Evolutionary conservation across 176 grass and related monocot genomes (phyloP).

Genomic region (Juncus effusus): DNA sequence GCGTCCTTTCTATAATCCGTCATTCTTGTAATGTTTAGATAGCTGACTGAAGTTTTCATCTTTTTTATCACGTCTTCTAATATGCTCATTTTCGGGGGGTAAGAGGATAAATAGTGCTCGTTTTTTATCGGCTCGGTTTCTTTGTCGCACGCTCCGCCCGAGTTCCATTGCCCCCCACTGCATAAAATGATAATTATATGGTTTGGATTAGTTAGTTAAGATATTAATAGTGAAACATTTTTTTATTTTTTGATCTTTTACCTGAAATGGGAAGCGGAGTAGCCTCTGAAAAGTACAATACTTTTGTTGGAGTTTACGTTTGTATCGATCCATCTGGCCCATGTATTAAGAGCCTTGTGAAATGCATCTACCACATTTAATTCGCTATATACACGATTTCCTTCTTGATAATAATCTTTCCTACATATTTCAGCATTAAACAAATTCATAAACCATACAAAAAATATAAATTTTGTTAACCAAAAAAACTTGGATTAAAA

Average conservation of each 20-base stretch:
- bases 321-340: slow-evolving; percentile 77
- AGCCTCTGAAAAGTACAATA: slow-evolving; percentile 78
- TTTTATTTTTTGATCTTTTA: slow-evolving; percentile 9
- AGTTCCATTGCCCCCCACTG: slow-evolving; percentile 95
- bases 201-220: slow-evolving; percentile 1
- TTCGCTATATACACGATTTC: slow-evolving; percentile 47
- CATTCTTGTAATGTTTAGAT: slow-evolving; percentile 93
- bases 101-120: slow-evolving; percentile 47
- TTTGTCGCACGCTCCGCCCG: slow-evolving; percentile 74
- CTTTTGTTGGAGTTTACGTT: slow-evolving; percentile 56
- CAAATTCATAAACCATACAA: slow-evolving; percentile 15
- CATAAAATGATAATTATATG: slow-evolving; percentile 15
- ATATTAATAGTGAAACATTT: neutral
- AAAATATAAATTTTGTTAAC: neutral
- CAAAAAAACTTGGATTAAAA: neutral
- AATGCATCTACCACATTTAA: slow-evolving; percentile 78
- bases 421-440: slow-evolving; percentile 32
- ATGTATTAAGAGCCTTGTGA: slow-evolving; percentile 67
- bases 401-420: slow-evolving; percentile 90
- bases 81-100: slow-evolving; percentile 55
- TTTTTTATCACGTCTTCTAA: slow-evolving; percentile 67
- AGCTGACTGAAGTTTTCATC: slow-evolving; percentile 68
- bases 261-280: slow-evolving; percentile 90
- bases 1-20: slow-evolving; percentile 95
- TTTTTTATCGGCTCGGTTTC: slow-evolving; percentile 79